These are phyloP conservation scores for Penicillium aurantiogriseum DNA, from an alignment of 2,329 filamentous ascomycete genomes.

Conservation along the genomic window DNA sequence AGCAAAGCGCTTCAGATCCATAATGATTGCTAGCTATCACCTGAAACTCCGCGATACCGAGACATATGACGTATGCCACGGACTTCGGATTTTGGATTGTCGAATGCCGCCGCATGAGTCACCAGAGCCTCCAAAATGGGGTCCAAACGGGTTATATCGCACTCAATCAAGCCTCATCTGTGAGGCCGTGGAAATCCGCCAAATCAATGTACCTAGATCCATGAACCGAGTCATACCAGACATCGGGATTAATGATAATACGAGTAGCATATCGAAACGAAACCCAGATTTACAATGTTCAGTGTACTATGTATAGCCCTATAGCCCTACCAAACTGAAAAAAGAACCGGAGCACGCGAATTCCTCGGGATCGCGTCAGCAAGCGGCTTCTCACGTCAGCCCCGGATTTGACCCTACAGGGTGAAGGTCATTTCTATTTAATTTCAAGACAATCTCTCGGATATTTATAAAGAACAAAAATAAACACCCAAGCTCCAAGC, in stretches of 20 bases:
- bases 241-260: constrained; percentile 6
- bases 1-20: background rate
- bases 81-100: background rate
- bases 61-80: background rate
- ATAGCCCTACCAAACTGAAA: background rate
- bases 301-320: background rate
- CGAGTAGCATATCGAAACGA: constrained; percentile 5
- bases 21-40: background rate
- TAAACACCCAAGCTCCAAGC: background rate
- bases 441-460: background rate
- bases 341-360: background rate
- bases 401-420: background rate
- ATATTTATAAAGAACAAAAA: background rate
- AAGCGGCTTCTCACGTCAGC: constrained; percentile 11
- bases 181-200: background rate
- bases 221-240: constrained; percentile 2
- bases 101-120: background rate
- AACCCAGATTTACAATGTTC: background rate
- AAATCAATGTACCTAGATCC: background rate
- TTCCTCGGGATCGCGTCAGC: constrained; percentile 5
- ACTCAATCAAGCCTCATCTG: background rate
- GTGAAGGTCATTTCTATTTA: background rate
- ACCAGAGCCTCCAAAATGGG: background rate
- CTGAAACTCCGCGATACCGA: background rate
- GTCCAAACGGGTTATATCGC: background rate